Base-by-base conservation (phyloP, 768 basidiomycete genomes). In the Asterophora parasitica region DNA sequence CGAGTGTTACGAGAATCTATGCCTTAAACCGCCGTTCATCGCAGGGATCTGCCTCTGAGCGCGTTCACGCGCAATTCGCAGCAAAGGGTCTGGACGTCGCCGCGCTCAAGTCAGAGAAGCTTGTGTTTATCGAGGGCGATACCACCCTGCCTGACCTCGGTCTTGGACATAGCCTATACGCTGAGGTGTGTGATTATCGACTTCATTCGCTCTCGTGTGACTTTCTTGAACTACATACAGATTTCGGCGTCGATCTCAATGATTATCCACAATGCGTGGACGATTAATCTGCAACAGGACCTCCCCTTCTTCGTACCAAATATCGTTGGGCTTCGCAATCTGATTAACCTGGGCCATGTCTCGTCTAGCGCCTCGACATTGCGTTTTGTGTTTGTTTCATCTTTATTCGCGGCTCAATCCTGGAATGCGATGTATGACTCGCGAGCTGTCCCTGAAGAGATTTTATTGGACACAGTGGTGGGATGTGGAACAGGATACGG, bases 241-340 rank as follows among this genome's bases (percentile, higher is more conserved):
- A 55, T 73, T 1, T 56, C 55, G 3, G 51, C 46, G 1, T 65
- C 67, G 0, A 56, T 71, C 33, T 68, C 64, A 5, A 30, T 66
- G 31, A 59, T 73, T 42, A 65, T 73, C 20, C 72, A 73, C 48
- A 69, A 63, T 7, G 71, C 73, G 3, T 75, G 74, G 74, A 62
- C 57, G 16, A 58, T 69, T 20, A 60, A 68, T 49, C 68, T 81
- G 61, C 76, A 76, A 43, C 65, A 77, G 2, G 64, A 68, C 7
- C 59, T 79, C 31, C 62, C 68, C 1, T 77, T 76, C 4, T 81
- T 79, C 44, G 77, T 79, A 49, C 52, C 68, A 2, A 71, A 76
- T 52, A 63, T 81, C 30, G 61, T 57, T 10, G 73, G 74, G 23
- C 74, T 70, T 2, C 65, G 74, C 23, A 71, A 73, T 56, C 63